Evolutionary conservation across 805 yeast genomes (phyloP).

Genomic region (Teunomyces pallodes): DNA sequence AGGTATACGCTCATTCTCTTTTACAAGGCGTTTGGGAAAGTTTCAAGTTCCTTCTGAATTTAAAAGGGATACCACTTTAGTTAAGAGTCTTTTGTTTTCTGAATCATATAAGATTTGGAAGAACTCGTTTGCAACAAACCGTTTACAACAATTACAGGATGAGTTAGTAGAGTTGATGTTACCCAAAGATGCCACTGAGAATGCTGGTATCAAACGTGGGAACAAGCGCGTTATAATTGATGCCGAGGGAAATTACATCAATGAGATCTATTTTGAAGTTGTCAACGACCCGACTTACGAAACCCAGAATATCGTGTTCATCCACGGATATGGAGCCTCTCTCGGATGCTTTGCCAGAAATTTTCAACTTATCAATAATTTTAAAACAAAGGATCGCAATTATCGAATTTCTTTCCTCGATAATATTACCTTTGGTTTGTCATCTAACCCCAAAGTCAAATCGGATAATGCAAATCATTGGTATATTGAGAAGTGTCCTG

Average conservation of each 20-base stretch:
- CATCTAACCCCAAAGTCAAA: constrained; percentile 43
- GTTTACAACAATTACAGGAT: constrained; percentile 32
- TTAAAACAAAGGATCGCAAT: constrained; percentile 27
- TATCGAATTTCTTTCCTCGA: constrained; percentile 52
- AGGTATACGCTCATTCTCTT: background rate
- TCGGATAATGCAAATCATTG: constrained; percentile 18
- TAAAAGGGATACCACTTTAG: background rate
- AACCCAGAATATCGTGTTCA: constrained; percentile 45
- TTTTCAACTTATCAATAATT: constrained; percentile 38
- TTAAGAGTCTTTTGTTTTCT: background rate
- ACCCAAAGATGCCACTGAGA: constrained; percentile 19
- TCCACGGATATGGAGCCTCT: constrained; percentile 60
- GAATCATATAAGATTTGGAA: constrained; percentile 16
- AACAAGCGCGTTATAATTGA: constrained; percentile 21
- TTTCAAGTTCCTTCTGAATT: background rate
- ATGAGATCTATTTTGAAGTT: constrained; percentile 33
- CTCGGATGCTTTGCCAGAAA: constrained; percentile 57
- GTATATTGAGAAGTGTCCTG: constrained; percentile 19
- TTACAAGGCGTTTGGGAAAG: background rate
- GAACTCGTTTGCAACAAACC: constrained; percentile 18
- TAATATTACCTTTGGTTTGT: constrained; percentile 49
- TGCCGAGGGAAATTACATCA: constrained; percentile 26
- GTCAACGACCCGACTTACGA: constrained; percentile 18
- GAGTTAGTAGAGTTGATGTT: constrained; percentile 35
- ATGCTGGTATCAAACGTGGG: constrained; percentile 17